Evolutionary conservation across 2,329 filamentous ascomycete species (phyloP), one percentile per base, ranked within the genome.

Genomic region (Claviceps citrina): DNA sequence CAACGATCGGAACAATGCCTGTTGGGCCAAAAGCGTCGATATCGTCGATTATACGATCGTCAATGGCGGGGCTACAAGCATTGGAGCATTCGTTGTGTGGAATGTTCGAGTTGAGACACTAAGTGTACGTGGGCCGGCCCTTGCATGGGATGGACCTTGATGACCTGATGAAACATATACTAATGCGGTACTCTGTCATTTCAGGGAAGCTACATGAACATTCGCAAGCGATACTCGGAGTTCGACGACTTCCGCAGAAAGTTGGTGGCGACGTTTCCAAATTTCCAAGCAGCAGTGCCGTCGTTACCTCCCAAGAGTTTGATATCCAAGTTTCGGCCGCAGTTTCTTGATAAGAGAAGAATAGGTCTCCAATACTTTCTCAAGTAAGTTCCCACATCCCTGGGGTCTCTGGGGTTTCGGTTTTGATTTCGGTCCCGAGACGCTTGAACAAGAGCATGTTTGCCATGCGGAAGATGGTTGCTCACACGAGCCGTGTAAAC

Each of bases 71-170:
- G 57, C 67, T 27, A 71, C 67, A 12, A 73, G 67, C 47, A 68
- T 76, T 22, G 89, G 89, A n/a, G 83, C 87, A 2, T 98, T 96
- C 63, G 84, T 95, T 1, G 86, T 94, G 7, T 98, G 84, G 84
- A 91, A 85, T 55, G 86, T 91, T 52, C 76, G 71, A 36, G 84
- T 98, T 33, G 78, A 91, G 57, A 95, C 86, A 3, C 64, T 96
- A 38, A 81, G 77, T 59, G 85, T 87, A 56, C 57, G 76, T 70
- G 27, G 22, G 8, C 9, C 7, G 7, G 7, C 13, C 3, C 12
- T 16, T 22, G 4, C 10, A 13, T n/a, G 10, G 7, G 13, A 22
- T n/a, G n/a, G n/a, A n/a, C n/a, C n/a, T n/a, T n/a, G n/a, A n/a
- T n/a, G n/a, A n/a, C n/a, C n/a, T n/a, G n/a, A n/a, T n/a, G n/a